Evolutionary conservation across 305 asterid genomes (phyloP).

Genomic region (Plantago rigida): DNA sequence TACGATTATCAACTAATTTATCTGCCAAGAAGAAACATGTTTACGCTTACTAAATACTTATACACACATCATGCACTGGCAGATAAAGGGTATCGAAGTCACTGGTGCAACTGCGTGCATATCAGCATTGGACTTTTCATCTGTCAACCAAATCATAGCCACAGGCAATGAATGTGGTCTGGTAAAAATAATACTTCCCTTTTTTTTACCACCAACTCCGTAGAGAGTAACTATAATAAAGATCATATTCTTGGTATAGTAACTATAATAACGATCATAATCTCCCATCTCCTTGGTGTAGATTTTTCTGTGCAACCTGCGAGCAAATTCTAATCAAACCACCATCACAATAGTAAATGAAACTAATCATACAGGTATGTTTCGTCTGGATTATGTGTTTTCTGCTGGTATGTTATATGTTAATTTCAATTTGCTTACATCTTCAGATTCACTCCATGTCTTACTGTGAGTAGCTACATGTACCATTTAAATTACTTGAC

Average conservation of each 20-base stretch:
- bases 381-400: slow-evolving; percentile 13
- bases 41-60: slow-evolving; percentile 11
- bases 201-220: slow-evolving; percentile 21
- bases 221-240: not conserved
- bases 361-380: slow-evolving; percentile 49
- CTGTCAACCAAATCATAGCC: slow-evolving; percentile 55
- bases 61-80: slow-evolving; percentile 29
- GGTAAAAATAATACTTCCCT: slow-evolving; percentile 41
- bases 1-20: slow-evolving; percentile 15
- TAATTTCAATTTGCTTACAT: not conserved
- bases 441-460: slow-evolving; percentile 4
- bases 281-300: slow-evolving; percentile 26
- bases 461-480: slow-evolving; percentile 10
- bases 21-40: slow-evolving; percentile 18
- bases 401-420: slow-evolving; percentile 3
- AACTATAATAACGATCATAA: slow-evolving; percentile 4
- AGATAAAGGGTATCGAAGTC: slow-evolving; percentile 50
- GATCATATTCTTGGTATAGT: slow-evolving; percentile 9
- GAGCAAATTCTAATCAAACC: slow-evolving; percentile 39
- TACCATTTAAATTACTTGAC: slow-evolving; percentile 15
- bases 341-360: slow-evolving; percentile 45
- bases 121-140: slow-evolving; percentile 65
- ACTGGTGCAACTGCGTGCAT: slow-evolving; percentile 51
- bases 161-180: slow-evolving; percentile 73
- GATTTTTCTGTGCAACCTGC: slow-evolving; percentile 57